Evolutionary conservation across 305 asterid genomes (phyloP).

Genomic region (Fraxinus baroniana): DNA sequence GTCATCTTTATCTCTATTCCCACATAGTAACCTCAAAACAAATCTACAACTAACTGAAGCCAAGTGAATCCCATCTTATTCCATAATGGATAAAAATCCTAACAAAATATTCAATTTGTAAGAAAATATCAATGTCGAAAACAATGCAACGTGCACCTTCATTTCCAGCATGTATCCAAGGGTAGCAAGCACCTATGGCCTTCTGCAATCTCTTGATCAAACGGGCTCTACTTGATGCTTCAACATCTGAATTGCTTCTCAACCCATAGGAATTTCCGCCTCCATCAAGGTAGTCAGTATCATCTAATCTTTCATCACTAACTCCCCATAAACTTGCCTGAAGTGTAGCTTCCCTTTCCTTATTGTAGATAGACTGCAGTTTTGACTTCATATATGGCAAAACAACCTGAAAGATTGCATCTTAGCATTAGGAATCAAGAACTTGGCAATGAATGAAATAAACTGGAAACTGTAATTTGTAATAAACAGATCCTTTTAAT

Average conservation of each 20-base stretch:
- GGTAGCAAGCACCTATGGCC: conserved; percentile 72
- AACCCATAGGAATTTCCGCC: conserved; percentile 42
- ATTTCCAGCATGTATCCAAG: conserved; percentile 97
- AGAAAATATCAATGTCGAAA: conserved; percentile 9
- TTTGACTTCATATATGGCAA: conserved; percentile 88
- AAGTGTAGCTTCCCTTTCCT: conserved; percentile 90
- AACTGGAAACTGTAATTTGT: background rate
- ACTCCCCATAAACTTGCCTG: conserved; percentile 98
- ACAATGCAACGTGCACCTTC: conserved; percentile 56
- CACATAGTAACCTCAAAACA: background rate
- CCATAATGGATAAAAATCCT: background rate
- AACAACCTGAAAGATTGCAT: conserved; percentile 56
- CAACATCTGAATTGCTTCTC: conserved; percentile 42
- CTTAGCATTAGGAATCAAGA: conserved; percentile 19
- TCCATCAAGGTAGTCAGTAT: conserved; percentile 42
- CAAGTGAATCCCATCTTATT: conserved; percentile 4
- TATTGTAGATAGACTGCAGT: conserved; percentile 71
- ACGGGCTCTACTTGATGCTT: conserved; percentile 54
- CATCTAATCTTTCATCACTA: conserved; percentile 61
- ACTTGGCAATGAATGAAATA: background rate
- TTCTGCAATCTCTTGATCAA: conserved; percentile 55
- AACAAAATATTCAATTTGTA: conserved; percentile 6
- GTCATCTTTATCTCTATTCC: background rate
- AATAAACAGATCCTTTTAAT: background rate
- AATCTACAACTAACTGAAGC: conserved; percentile 6